A percentile compares a stretch with the other conserved stretches of the same genome.
Evolutionary conservation across 306 rosid genomes (phyloP).

Genomic region (Cercis canadensis): DNA sequence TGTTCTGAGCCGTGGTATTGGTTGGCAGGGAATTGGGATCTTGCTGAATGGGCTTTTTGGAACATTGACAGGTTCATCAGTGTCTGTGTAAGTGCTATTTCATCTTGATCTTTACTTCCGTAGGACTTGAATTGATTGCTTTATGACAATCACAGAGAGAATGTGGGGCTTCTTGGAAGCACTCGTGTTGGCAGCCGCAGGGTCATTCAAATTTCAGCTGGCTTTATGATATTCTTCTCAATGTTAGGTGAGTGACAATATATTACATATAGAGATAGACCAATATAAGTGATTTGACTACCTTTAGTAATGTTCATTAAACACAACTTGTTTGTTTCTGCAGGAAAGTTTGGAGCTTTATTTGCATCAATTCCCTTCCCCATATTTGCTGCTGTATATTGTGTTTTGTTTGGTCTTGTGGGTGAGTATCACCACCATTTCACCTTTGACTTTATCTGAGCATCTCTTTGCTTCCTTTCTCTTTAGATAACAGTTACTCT

Average conservation of each 20-base stretch:
- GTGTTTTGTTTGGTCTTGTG: constrained; percentile 95
- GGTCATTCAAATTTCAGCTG: constrained; percentile 96
- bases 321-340: constrained; percentile 26
- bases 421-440: constrained; percentile 55
- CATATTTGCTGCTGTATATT: constrained; percentile 87
- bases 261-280: background rate
- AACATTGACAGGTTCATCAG: constrained; percentile 84
- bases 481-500: constrained; percentile 16
- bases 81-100: constrained; percentile 71
- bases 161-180: constrained; percentile 97
- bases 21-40: constrained; percentile 98
- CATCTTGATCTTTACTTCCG: constrained; percentile 19
- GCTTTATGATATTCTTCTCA: constrained; percentile 98
- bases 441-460: constrained; percentile 1
- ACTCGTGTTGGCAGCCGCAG: constrained; percentile 98
- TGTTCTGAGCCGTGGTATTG: constrained; percentile 97
- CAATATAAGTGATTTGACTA: constrained; percentile 3
- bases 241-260: constrained; percentile 71
- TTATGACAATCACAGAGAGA: constrained; percentile 65
- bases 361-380: constrained; percentile 98
- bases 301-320: constrained; percentile 11
- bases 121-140: constrained; percentile 23
- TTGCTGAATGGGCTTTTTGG: constrained; percentile 94
- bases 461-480: constrained; percentile 18
- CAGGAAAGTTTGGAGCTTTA: constrained; percentile 98